Conservation (phyloP, 345 rosid species). For the Kandelia obovata region DNA sequence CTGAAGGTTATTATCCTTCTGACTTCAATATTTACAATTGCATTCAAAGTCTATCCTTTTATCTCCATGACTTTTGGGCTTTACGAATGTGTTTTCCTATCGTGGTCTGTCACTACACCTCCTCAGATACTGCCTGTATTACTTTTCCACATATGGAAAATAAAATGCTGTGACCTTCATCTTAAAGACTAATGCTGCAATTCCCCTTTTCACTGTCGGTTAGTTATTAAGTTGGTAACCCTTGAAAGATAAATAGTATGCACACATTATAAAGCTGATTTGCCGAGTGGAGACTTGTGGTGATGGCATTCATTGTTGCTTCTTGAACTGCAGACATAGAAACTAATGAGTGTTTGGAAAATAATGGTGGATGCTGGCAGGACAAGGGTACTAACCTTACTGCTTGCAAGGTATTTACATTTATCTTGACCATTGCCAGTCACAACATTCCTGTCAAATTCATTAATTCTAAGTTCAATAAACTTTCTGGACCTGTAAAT, state of each 20-base stretch:
- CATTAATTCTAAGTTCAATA: neutral
- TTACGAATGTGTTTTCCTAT: neutral
- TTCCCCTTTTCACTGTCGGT: too few relatives aligned
- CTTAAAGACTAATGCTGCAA: neutral
- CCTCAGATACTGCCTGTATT: neutral
- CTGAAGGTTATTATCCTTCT: slow-evolving; percentile 19
- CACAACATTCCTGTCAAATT: neutral
- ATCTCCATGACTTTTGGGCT: neutral
- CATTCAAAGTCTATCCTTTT: neutral
- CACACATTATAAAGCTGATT: neutral
- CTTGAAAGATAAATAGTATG: neutral
- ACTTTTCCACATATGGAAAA: neutral
- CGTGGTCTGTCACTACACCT: neutral
- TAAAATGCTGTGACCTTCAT: neutral
- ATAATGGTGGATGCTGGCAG: slow-evolving; percentile 37
- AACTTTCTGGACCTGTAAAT: neutral
- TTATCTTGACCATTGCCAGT: neutral
- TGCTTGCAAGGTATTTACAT: slow-evolving; percentile 30
- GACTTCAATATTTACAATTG: neutral
- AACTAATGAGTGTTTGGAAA: slow-evolving; percentile 34
- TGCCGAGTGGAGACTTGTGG: neutral
- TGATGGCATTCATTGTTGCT: neutral
- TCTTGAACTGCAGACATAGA: slow-evolving; percentile 17
- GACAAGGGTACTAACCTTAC: slow-evolving; percentile 31
- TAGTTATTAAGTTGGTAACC: too few relatives aligned